phyloP scores from a whole-genome alignment of 352 stramenopile genomes.

The Aphanomyces astaci region DNA sequence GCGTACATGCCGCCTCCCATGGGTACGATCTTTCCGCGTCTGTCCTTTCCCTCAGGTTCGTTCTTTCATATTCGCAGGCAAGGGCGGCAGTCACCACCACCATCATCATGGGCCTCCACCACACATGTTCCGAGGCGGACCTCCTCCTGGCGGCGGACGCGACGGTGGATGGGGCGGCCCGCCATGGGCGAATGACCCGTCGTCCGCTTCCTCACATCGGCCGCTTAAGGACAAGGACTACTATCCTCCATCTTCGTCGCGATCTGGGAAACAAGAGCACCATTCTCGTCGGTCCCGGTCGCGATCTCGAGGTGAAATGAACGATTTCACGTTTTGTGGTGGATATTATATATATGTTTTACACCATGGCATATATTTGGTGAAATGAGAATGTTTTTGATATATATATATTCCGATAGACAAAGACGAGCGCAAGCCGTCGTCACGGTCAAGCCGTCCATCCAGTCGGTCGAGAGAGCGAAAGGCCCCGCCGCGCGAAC shows the following conservation, averaged over 20 bases:
- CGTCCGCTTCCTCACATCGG: not conserved
- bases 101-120: slow-evolving; percentile 5
- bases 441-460: not conserved
- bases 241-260: not conserved
- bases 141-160: not conserved
- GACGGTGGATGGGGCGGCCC: slow-evolving; percentile 3
- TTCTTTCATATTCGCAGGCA: too few relatives aligned
- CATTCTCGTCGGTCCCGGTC: slow-evolving; percentile 10
- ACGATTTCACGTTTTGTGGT: not conserved
- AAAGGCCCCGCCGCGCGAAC: not conserved
- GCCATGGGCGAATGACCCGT: not conserved
- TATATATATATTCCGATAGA: not conserved
- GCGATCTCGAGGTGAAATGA: not conserved
- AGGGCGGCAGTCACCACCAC: not conserved
- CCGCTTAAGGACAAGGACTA: not conserved
- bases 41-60: too few relatives aligned
- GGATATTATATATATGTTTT: too few relatives aligned
- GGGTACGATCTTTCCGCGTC: not conserved
- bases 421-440: not conserved
- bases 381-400: too few relatives aligned
- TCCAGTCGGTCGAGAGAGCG: slow-evolving; percentile 14
- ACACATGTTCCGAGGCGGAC: slow-evolving; percentile 1
- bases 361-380: too few relatives aligned
- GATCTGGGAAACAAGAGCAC: not conserved
- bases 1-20: not conserved